phyloP scores from a whole-genome alignment of 805 yeast species.

The Yarrowia deformans region DNA sequence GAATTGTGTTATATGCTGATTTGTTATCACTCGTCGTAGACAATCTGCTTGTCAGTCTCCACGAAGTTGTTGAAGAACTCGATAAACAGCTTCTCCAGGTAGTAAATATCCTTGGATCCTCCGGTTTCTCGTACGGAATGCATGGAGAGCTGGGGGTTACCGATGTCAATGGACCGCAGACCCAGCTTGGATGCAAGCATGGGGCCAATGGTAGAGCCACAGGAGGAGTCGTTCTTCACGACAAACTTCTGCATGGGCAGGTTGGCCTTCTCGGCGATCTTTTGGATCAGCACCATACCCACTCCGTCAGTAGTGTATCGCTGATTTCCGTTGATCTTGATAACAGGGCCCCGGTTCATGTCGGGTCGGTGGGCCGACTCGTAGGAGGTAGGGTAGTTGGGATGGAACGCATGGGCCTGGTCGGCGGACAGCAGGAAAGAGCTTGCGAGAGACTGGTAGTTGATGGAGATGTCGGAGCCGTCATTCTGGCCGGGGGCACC shows the following conservation, averaged over 20 bases:
- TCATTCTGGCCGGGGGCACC: conserved; percentile 39
- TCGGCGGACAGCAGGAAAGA: conserved; percentile 92
- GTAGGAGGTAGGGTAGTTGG: conserved; percentile 80
- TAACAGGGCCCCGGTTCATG: conserved; percentile 88
- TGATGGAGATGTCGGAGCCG: conserved; percentile 45
- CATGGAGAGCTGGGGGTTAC: conserved; percentile 93
- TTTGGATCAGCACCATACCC: conserved; percentile 79
- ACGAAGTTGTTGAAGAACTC: conserved; percentile 59
- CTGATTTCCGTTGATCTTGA: conserved; percentile 93
- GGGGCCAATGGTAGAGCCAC: conserved; percentile 98
- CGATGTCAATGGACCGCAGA: conserved; percentile 84
- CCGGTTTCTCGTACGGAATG: conserved; percentile 94
- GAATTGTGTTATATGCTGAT: background rate
- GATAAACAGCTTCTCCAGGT: conserved; percentile 64
- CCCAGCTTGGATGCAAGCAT: conserved; percentile 88
- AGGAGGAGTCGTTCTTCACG: conserved; percentile 90
- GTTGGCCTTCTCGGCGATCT: conserved; percentile 67
- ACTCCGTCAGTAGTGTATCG: conserved; percentile 93
- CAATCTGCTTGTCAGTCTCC: conserved; percentile 42
- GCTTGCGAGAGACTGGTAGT: conserved; percentile 53
- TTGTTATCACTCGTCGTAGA: conserved; percentile 23
- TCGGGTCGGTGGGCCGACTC: conserved; percentile 81
- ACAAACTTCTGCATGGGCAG: conserved; percentile 93
- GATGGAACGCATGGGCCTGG: conserved; percentile 97
- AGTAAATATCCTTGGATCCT: conserved; percentile 74